These are phyloP conservation scores for Ogataea pini DNA, from an alignment of 805 yeast species.

Conservation along the genomic window DNA sequence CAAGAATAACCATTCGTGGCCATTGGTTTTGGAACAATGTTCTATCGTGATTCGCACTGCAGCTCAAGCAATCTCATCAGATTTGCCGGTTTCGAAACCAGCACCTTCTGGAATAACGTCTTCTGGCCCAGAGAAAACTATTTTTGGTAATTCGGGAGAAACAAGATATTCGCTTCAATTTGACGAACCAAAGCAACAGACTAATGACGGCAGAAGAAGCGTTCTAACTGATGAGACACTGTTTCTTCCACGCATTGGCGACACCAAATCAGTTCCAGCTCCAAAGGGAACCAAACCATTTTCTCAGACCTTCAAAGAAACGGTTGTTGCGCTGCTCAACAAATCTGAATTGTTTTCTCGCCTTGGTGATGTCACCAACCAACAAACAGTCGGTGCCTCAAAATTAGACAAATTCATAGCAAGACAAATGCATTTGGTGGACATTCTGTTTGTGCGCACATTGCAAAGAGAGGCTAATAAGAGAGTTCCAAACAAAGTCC, in stretches of 20 bases:
- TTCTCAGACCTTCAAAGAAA: not conserved
- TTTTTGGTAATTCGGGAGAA: slow-evolving; percentile 33
- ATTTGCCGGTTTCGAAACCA: slow-evolving; percentile 18
- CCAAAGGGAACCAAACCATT: not conserved
- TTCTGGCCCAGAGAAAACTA: not conserved
- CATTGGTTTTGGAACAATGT: slow-evolving; percentile 60
- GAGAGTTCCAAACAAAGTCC: slow-evolving; percentile 58
- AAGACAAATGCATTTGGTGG: slow-evolving; percentile 23
- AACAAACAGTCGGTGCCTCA: not conserved
- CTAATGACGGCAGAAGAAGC: slow-evolving; percentile 2
- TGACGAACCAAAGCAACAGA: slow-evolving; percentile 12
- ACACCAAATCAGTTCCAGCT: not conserved
- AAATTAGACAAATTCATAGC: slow-evolving; percentile 6
- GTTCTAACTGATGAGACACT: slow-evolving; percentile 5
- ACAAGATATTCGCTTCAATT: slow-evolving; percentile 18
- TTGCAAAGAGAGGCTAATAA: slow-evolving; percentile 57
- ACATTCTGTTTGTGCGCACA: slow-evolving; percentile 41
- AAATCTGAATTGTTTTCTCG: not conserved
- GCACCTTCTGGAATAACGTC: not conserved
- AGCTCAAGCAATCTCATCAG: slow-evolving; percentile 28
- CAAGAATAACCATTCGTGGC: slow-evolving; percentile 50
- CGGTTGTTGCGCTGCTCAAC: not conserved
- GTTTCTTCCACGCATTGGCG: slow-evolving; percentile 5
- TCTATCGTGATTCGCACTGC: slow-evolving; percentile 49
- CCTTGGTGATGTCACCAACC: not conserved